These are phyloP conservation scores for Andrographis paniculata DNA, from an alignment of 305 asterid species.

Conservation along the genomic window DNA sequence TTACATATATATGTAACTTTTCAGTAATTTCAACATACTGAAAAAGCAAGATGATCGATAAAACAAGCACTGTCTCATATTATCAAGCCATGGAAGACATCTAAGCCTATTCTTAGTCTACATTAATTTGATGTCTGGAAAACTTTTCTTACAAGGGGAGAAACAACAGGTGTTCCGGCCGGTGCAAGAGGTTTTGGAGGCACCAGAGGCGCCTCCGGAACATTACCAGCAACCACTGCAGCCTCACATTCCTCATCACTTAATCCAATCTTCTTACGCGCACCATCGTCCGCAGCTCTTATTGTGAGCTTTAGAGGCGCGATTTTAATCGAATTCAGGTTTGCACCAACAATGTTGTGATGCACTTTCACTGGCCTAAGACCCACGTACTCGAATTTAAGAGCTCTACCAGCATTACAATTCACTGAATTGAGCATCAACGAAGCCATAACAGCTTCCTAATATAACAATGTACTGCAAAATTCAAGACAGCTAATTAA, in stretches of 20 bases:
- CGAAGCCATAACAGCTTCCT: slow-evolving; percentile 1
- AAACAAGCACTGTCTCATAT: neutral
- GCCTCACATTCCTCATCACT: slow-evolving; percentile 78
- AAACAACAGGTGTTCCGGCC: slow-evolving; percentile 55
- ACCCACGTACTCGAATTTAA: slow-evolving; percentile 34
- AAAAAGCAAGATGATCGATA: neutral
- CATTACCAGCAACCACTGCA: slow-evolving; percentile 70
- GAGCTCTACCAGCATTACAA: slow-evolving; percentile 24
- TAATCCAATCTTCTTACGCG: slow-evolving; percentile 41
- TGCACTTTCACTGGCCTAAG: slow-evolving; percentile 29
- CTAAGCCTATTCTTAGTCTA: neutral
- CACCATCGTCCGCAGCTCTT: slow-evolving; percentile 35
- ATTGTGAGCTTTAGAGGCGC: slow-evolving; percentile 25
- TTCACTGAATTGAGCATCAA: slow-evolving; percentile 22
- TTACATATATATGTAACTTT: neutral
- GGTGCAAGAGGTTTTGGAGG: slow-evolving; percentile 73
- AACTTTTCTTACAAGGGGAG: slow-evolving; percentile 45
- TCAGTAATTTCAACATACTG: neutral
- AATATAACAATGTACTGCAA: neutral
- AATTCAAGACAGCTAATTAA: neutral
- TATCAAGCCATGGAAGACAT: slow-evolving; percentile 1
- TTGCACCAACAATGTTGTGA: slow-evolving; percentile 15
- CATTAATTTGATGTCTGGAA: slow-evolving; percentile 6
- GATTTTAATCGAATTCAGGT: slow-evolving; percentile 20
- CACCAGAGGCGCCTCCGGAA: slow-evolving; percentile 81